Percentiles rank a stretch among this genome's conserved stretches.
Evolutionary conservation across 225 moss, liverwort and hornwort genomes (phyloP).

Genomic region (Marchantia paleacea): DNA sequence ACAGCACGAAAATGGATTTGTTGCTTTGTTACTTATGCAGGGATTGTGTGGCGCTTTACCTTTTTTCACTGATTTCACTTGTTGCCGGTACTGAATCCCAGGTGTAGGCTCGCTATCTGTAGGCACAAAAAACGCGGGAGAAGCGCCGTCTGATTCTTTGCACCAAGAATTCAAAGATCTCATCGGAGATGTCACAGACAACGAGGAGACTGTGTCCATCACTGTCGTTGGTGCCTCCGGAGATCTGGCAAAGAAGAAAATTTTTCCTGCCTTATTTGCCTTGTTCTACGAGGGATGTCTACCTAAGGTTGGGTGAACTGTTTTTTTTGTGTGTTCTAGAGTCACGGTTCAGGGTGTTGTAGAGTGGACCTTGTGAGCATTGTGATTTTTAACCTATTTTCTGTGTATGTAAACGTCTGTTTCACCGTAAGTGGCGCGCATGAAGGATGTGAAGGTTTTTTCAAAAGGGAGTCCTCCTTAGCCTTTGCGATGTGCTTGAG

Average conservation of each 20-base stretch:
- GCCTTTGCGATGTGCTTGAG: background rate
- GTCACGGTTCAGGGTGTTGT: background rate
- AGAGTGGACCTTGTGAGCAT: no score
- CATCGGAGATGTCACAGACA: slow-evolving; percentile 27
- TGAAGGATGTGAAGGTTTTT: no score
- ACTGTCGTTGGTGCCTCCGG: slow-evolving; percentile 94
- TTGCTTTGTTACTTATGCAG: background rate
- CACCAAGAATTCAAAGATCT: slow-evolving; percentile 38
- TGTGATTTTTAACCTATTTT: no score
- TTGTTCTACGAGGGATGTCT: slow-evolving; percentile 91
- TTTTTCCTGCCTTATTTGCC: slow-evolving; percentile 93
- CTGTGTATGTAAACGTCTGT: no score
- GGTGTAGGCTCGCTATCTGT: slow-evolving; percentile 27
- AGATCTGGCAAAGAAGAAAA: slow-evolving; percentile 95
- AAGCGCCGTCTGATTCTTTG: slow-evolving; percentile 25
- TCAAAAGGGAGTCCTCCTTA: no score
- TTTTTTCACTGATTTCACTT: background rate
- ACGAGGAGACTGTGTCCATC: slow-evolving; percentile 68
- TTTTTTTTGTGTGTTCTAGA: background rate
- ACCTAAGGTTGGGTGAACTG: slow-evolving; percentile 55
- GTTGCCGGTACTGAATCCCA: slow-evolving; percentile 4
- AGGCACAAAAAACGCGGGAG: slow-evolving; percentile 29
- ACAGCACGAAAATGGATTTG: background rate
- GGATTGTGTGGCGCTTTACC: background rate
- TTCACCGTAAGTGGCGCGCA: no score